Evolutionary conservation across 495 filamentous ascomycete genomes (phyloP).

Genomic region (Hypoxylon subgilvum): DNA sequence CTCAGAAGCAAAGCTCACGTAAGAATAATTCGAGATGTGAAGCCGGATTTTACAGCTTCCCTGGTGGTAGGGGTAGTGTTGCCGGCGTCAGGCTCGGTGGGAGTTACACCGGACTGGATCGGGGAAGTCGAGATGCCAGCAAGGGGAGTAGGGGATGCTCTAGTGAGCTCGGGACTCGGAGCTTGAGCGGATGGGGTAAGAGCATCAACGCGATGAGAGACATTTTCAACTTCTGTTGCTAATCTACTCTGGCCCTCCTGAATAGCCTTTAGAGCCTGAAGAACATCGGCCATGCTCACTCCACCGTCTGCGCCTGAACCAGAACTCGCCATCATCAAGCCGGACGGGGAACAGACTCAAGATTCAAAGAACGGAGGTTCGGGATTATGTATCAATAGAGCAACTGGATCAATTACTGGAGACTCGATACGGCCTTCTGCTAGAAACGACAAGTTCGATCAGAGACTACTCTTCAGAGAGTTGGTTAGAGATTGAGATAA

Average conservation of each 20-base stretch:
- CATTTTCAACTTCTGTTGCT: constrained; percentile 65
- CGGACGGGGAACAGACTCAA: constrained; percentile 6
- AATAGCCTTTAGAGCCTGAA: constrained; percentile 58
- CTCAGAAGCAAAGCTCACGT: constrained; percentile 46
- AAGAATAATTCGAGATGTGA: constrained; percentile 69
- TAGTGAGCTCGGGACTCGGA: constrained; percentile 36
- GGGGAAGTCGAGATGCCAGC: constrained; percentile 18
- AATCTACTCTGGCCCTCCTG: constrained; percentile 64
- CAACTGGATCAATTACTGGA: constrained; percentile 2
- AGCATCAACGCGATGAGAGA: constrained; percentile 69
- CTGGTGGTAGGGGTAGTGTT: constrained; percentile 21
- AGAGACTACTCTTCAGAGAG: not conserved
- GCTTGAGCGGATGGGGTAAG: constrained; percentile 51
- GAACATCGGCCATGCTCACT: constrained; percentile 56
- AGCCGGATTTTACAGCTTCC: constrained; percentile 42
- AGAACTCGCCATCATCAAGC: constrained; percentile 36
- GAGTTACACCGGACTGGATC: constrained; percentile 17
- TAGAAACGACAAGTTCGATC: not conserved
- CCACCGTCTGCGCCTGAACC: constrained; percentile 23
- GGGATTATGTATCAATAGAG: constrained; percentile 3
- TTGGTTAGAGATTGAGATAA: constrained; percentile 3
- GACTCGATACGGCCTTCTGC: not conserved
- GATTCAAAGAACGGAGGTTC: not conserved
- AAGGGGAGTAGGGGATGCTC: constrained; percentile 19
- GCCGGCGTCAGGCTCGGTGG: constrained; percentile 25